Percentiles rank a stretch among this genome's conserved stretches.
phyloP scores from a whole-genome alignment of 495 filamentous ascomycete species.

The Lineolata rhizophorae region DNA sequence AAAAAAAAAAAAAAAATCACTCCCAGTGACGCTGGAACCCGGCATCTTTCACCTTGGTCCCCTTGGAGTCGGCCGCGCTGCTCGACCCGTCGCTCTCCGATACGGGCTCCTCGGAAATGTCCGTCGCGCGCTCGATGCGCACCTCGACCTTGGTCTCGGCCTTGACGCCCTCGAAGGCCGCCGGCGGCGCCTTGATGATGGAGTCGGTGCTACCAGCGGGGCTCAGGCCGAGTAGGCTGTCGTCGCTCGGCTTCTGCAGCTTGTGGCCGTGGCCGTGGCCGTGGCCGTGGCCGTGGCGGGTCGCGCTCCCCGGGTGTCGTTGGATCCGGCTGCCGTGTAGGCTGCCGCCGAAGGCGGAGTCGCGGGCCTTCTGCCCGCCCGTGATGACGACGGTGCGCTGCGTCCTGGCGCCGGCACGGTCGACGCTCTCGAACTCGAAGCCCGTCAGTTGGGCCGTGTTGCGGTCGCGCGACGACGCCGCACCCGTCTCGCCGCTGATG shows the following conservation, averaged over 20 bases:
- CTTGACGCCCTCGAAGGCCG: neutral
- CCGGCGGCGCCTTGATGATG: neutral
- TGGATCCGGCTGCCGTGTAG: neutral
- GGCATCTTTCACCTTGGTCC: slow-evolving; percentile 7
- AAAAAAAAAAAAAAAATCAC: no score
- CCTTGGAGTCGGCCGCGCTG: slow-evolving; percentile 3
- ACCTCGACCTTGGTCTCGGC: slow-evolving; percentile 1
- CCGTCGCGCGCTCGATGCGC: neutral
- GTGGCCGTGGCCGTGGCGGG: neutral
- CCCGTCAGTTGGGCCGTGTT: no score
- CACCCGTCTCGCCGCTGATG: slow-evolving; percentile 18
- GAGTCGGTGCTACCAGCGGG: neutral
- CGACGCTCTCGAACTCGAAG: no score
- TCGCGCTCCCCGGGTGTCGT: neutral
- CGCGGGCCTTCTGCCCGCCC: neutral
- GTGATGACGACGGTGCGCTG: slow-evolving; percentile 1
- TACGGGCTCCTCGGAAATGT: no score
- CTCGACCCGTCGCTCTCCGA: neutral
- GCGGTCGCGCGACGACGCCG: no score
- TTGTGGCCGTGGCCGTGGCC: no score
- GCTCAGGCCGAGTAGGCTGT: no score
- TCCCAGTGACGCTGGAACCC: no score
- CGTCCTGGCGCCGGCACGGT: no score
- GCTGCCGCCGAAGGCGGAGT: neutral
- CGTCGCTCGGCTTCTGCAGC: no score